Evolutionary conservation across 495 filamentous ascomycete genomes (phyloP).

Genomic region (Annulohypoxylon maeteangense): DNA sequence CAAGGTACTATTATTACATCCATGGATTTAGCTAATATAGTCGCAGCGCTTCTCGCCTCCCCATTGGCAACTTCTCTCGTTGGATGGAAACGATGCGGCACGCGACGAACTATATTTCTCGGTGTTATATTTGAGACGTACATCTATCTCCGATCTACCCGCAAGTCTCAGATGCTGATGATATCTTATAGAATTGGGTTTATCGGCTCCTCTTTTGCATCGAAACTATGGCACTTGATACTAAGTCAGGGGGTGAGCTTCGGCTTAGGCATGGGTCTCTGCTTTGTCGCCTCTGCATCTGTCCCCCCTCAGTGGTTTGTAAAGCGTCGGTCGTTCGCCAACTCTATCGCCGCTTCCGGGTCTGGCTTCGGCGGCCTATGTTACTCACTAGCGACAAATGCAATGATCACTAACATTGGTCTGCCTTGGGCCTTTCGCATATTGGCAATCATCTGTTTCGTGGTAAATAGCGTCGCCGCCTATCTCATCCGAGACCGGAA

Average conservation of each 20-base stretch:
- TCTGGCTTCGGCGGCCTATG: conserved; percentile 80
- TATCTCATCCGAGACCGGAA: conserved; percentile 75
- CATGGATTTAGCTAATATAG: conserved; percentile 53
- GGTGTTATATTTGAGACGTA: conserved; percentile 69
- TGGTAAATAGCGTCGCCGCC: conserved; percentile 66
- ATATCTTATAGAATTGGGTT: conserved; percentile 57
- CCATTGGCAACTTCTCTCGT: conserved; percentile 71
- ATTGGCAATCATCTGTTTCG: conserved; percentile 69
- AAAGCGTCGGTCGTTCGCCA: conserved; percentile 74
- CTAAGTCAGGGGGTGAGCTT: conserved; percentile 82
- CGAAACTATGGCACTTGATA: conserved; percentile 75
- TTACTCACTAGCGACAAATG: conserved; percentile 65
- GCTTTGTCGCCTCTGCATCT: conserved; percentile 76
- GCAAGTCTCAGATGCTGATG: background rate
- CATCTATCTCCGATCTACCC: conserved; percentile 29
- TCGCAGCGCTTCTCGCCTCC: conserved; percentile 68
- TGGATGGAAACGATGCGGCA: conserved; percentile 61
- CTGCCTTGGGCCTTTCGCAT: conserved; percentile 75
- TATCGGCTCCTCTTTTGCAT: conserved; percentile 74
- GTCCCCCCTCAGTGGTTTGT: conserved; percentile 85
- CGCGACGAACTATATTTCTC: conserved; percentile 65
- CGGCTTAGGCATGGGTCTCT: conserved; percentile 79
- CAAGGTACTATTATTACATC: conserved; percentile 40
- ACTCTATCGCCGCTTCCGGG: conserved; percentile 75
- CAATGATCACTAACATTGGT: conserved; percentile 68